Evolutionary conservation across 202 grass and related monocot species (phyloP).

Genomic region (Saccharum hybrid): DNA sequence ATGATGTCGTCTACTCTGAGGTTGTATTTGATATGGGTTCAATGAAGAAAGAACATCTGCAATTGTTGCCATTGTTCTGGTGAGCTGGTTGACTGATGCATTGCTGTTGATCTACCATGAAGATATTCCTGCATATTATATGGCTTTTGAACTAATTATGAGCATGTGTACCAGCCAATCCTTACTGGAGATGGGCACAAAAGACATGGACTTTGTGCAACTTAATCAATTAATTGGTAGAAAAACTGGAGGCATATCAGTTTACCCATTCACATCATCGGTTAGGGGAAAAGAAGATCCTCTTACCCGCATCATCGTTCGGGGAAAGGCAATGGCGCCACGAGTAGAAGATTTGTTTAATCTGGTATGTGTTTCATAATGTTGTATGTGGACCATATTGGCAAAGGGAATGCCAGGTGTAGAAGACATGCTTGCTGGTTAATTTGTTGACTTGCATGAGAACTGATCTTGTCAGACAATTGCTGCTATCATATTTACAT

Average conservation of each 20-base stretch:
- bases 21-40: constrained; percentile 95
- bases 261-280: constrained; percentile 97
- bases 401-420: constrained; percentile 16
- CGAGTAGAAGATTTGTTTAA: constrained; percentile 91
- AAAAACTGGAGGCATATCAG: constrained; percentile 98
- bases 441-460: constrained; percentile 31
- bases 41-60: constrained; percentile 90
- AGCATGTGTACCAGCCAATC: constrained; percentile 71
- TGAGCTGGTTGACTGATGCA: constrained; percentile 48
- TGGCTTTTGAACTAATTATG: constrained; percentile 44
- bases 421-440: constrained; percentile 19
- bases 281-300: constrained; percentile 83
- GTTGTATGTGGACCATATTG: constrained; percentile 28
- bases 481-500: constrained; percentile 38
- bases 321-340: constrained; percentile 90
- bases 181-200: constrained; percentile 98
- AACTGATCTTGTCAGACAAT: constrained; percentile 23
- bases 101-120: constrained; percentile 34
- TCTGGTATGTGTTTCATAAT: constrained; percentile 64
- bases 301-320: constrained; percentile 81
- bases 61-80: constrained; percentile 97
- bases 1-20: constrained; percentile 94
- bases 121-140: constrained; percentile 1
- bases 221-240: constrained; percentile 98
- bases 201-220: constrained; percentile 99